Percentiles rank a stretch among this genome's conserved stretches.
These are phyloP conservation scores for Selaginella moellendorffii DNA, from an alignment of 75 land plant species.

Conservation along the genomic window DNA sequence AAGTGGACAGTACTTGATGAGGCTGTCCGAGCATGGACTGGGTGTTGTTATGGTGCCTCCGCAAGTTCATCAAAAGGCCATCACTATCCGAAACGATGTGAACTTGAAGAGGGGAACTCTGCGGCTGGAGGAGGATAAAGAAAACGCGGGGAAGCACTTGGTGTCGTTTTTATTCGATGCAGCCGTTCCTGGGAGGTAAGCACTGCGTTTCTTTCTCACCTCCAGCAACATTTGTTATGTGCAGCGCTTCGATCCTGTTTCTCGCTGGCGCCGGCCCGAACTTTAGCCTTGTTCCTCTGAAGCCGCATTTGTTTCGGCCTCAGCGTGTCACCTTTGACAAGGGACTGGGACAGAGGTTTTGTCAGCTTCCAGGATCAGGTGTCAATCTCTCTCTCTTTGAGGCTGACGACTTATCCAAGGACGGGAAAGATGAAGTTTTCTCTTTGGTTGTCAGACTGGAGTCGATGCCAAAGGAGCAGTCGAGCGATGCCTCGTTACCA, in stretches of 20 bases:
- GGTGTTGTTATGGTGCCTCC: neutral
- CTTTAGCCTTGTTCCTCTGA: neutral
- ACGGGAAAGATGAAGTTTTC: neutral
- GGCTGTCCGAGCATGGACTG: neutral
- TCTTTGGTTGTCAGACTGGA: neutral
- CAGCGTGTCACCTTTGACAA: neutral
- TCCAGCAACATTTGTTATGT: neutral
- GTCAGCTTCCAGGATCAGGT: neutral
- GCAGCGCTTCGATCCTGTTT: neutral
- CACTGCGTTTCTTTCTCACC: neutral
- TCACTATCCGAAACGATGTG: conserved; percentile 6
- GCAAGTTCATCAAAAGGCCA: neutral
- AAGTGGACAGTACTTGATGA: neutral
- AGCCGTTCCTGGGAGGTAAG: conserved; percentile 12
- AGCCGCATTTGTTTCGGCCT: neutral
- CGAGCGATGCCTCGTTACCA: neutral
- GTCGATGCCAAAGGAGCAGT: neutral
- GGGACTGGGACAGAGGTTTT: neutral
- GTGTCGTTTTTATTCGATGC: conserved; percentile 13
- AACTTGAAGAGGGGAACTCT: conserved; percentile 13
- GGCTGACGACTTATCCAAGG: neutral
- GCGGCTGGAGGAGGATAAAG: conserved; percentile 5
- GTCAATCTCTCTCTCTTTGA: neutral
- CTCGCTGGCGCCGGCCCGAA: neutral
- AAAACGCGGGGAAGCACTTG: conserved; percentile 14